Percentiles rank a stretch among this genome's conserved stretches.
These are phyloP conservation scores for Mycotypha africana DNA, from an alignment of 371 early-diverging fungal genomes.

Conservation along the genomic window DNA sequence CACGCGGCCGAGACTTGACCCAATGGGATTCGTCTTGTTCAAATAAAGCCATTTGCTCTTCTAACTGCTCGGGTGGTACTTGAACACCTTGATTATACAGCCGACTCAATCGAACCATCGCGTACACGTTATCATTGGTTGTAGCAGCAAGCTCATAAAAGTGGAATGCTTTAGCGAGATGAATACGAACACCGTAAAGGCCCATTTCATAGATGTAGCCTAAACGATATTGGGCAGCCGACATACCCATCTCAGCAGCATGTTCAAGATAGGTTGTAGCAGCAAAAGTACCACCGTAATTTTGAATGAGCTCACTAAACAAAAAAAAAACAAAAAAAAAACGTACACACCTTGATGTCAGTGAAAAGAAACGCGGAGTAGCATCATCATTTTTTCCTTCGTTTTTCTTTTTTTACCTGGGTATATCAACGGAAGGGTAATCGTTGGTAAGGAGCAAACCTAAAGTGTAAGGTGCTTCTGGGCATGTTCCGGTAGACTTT, in stretches of 20 bases:
- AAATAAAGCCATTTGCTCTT: conserved; percentile 11
- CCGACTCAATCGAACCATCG: conserved; percentile 31
- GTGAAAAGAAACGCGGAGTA: too few species aligned
- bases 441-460: conserved; percentile 27
- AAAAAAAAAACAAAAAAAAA: not conserved
- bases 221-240: conserved; percentile 22
- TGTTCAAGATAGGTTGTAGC: conserved; percentile 24
- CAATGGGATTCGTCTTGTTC: conserved; percentile 36
- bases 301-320: conserved; percentile 19
- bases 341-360: not conserved
- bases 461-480: conserved; percentile 35
- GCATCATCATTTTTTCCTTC: too few species aligned
- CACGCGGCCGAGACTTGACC: conserved; percentile 17
- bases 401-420: too few species aligned
- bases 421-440: conserved; percentile 27
- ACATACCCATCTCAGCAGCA: conserved; percentile 30
- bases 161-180: conserved; percentile 19
- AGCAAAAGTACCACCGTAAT: conserved; percentile 27
- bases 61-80: conserved; percentile 22
- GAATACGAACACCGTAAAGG: conserved; percentile 16
- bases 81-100: conserved; percentile 31
- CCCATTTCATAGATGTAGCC: conserved; percentile 27
- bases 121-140: conserved; percentile 10
- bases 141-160: conserved; percentile 28
- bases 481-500: conserved; percentile 22